These are phyloP conservation scores for Colletotrichum scovillei DNA, from an alignment of 2,329 filamentous ascomycete genomes.

Conservation along the genomic window DNA sequence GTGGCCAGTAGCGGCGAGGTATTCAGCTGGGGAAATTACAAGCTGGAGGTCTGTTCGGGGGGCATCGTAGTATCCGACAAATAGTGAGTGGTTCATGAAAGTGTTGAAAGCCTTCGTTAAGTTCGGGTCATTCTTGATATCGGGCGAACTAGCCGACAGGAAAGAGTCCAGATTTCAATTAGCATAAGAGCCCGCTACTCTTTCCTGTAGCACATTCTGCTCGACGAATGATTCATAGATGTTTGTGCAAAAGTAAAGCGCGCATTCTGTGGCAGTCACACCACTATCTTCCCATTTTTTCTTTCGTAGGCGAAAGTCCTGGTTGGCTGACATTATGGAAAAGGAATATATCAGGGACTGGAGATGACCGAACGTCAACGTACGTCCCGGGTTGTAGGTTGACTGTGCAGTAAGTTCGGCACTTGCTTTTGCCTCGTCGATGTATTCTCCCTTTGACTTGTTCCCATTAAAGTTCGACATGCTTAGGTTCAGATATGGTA, in stretches of 20 bases:
- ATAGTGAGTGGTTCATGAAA: no score
- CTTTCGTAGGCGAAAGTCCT: background rate
- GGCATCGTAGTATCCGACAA: no score
- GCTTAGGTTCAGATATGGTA: background rate
- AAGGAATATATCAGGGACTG: background rate
- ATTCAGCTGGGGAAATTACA: background rate
- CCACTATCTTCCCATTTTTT: background rate
- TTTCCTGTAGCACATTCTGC: no score
- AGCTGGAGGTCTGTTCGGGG: background rate
- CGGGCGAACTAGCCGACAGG: no score
- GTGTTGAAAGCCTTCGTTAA: no score
- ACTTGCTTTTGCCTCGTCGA: background rate
- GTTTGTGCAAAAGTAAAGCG: background rate
- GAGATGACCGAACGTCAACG: background rate
- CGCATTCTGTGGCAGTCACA: background rate
- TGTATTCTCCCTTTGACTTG: no score
- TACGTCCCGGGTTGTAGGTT: background rate
- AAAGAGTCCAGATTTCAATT: no score
- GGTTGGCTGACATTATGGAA: background rate
- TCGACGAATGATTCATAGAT: no score
- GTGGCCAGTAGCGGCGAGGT: background rate
- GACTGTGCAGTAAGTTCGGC: background rate
- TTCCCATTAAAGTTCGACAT: background rate
- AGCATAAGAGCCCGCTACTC: no score
- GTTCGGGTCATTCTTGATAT: no score